Evolutionary conservation across 1,284 basidiomycete genomes (phyloP).

Genomic region (Neolentinus lepideus): DNA sequence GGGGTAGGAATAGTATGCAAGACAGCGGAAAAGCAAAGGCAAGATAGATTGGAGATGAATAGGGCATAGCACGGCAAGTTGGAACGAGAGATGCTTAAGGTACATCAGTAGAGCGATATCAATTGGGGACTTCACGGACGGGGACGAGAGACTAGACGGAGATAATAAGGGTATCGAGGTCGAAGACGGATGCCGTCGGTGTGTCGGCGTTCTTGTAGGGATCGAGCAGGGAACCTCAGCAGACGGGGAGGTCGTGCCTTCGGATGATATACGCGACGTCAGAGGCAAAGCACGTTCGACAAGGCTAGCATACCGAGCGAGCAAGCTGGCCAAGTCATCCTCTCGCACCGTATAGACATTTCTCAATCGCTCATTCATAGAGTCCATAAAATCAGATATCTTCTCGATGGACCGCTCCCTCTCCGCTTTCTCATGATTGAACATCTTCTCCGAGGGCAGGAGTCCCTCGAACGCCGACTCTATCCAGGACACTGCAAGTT

Average conservation of each 20-base stretch:
- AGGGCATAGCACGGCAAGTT: conserved; percentile 49
- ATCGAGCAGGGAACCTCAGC: conserved; percentile 18
- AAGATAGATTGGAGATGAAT: conserved; percentile 47
- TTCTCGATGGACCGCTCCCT: conserved; percentile 54
- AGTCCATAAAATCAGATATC: conserved; percentile 48
- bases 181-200: conserved; percentile 52
- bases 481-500: conserved; percentile 56
- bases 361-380: conserved; percentile 39
- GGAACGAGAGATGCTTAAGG: conserved; percentile 51
- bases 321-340: conserved; percentile 40
- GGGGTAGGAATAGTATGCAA: conserved; percentile 56
- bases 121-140: conserved; percentile 37
- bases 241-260: conserved; percentile 12
- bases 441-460: conserved; percentile 25
- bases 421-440: conserved; percentile 41
- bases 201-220: conserved; percentile 27
- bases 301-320: conserved; percentile 50
- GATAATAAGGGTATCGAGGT: conserved; percentile 29
- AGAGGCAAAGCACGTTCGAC: conserved; percentile 38
- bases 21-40: conserved; percentile 62
- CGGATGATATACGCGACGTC: conserved; percentile 17
- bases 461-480: conserved; percentile 52
- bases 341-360: conserved; percentile 53
- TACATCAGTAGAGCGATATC: conserved; percentile 59
- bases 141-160: conserved; percentile 15